Evolutionary conservation across 2,329 filamentous ascomycete species (phyloP).

Genomic region (Chrysoporthe puriensis): DNA sequence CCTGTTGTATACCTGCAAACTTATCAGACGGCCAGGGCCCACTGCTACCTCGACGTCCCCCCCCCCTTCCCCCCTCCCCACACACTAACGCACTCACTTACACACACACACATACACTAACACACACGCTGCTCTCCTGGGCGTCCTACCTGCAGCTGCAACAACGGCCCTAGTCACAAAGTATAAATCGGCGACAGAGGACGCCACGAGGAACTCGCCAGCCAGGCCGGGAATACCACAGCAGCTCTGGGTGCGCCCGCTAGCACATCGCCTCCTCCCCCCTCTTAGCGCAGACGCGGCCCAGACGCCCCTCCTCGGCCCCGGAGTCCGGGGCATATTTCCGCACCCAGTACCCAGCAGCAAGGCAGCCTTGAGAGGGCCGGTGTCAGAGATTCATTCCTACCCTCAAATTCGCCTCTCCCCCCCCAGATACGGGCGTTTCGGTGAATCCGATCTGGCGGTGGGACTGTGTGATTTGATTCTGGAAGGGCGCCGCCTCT

Average conservation of each 20-base stretch:
- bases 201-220: background rate
- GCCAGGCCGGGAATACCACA: background rate
- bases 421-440: background rate
- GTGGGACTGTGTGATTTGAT: background rate
- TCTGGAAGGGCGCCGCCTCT: background rate
- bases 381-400: background rate
- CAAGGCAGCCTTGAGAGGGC: background rate
- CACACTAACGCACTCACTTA: background rate
- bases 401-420: background rate
- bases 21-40: no score
- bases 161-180: background rate
- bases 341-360: background rate
- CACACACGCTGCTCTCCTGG: background rate
- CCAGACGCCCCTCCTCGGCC: background rate
- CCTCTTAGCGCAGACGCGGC: no score
- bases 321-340: background rate
- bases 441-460: constrained; percentile 13
- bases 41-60: no score
- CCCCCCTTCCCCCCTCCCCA: no score
- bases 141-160: background rate
- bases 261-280: no score
- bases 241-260: background rate
- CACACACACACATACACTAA: background rate
- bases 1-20: no score
- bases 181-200: background rate